phyloP scores from a whole-genome alignment of 1,284 basidiomycete species.

The Cryptococcus sp. region DNA sequence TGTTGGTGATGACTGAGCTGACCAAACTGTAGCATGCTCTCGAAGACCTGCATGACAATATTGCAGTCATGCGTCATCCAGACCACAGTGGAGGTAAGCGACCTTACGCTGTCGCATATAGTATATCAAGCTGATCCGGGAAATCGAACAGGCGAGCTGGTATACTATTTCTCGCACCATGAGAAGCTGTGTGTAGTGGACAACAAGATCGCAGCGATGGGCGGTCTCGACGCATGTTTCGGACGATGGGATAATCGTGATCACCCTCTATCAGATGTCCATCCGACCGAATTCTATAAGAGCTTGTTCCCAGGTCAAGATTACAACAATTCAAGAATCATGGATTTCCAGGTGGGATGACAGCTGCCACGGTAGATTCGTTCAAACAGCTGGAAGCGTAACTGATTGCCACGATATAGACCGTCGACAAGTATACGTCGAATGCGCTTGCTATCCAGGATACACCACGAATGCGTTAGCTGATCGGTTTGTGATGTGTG shows the following conservation, averaged over 20 bases:
- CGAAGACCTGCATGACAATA: constrained; percentile 80
- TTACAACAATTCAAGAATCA: constrained; percentile 71
- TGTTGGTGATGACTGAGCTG: neutral
- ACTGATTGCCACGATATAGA: constrained; percentile 46
- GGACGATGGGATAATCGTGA: constrained; percentile 90
- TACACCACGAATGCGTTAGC: constrained; percentile 59
- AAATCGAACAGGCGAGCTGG: constrained; percentile 32
- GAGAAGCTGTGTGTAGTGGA: constrained; percentile 68
- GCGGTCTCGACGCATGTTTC: constrained; percentile 88
- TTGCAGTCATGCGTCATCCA: constrained; percentile 81
- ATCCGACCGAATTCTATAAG: constrained; percentile 75
- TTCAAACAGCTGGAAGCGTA: neutral
- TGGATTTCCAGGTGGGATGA: constrained; percentile 46
- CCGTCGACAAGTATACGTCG: constrained; percentile 75
- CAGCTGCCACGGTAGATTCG: neutral
- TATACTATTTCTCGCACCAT: constrained; percentile 54
- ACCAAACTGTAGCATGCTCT: constrained; percentile 62
- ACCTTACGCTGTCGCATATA: too few relatives aligned
- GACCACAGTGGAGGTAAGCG: constrained; percentile 83
- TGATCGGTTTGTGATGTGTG: neutral
- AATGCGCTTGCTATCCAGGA: constrained; percentile 73
- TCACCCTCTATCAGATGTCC: constrained; percentile 79
- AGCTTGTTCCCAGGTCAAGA: constrained; percentile 92
- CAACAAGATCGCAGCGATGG: constrained; percentile 66
- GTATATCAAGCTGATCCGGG: neutral